Conservation (phyloP, 345 rosid species). For the Rhizophora apiculata region DNA sequence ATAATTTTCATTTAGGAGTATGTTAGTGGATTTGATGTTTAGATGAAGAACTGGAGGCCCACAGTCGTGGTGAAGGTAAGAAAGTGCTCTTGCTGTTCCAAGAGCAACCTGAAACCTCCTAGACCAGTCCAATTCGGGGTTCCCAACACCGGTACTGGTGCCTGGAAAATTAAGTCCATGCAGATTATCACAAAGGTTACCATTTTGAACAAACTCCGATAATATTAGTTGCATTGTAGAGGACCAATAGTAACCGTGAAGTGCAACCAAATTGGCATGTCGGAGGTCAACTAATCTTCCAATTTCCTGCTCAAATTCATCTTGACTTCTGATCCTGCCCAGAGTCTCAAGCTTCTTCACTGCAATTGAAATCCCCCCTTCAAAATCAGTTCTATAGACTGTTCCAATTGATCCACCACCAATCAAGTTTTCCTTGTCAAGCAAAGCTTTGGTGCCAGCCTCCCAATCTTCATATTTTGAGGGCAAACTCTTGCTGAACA, state of each 20-base stretch:
- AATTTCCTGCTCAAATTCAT: slow-evolving; percentile 88
- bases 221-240: slow-evolving; percentile 75
- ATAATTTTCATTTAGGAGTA: slow-evolving; percentile 71
- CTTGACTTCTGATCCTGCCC: slow-evolving; percentile 85
- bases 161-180: slow-evolving; percentile 55
- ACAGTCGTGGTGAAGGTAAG: slow-evolving; percentile 92
- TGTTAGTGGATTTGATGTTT: slow-evolving; percentile 82
- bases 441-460: slow-evolving; percentile 83
- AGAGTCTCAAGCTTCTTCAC: slow-evolving; percentile 89
- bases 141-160: slow-evolving; percentile 64
- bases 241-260: slow-evolving; percentile 94
- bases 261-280: slow-evolving; percentile 71
- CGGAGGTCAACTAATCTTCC: slow-evolving; percentile 69
- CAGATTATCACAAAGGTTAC: slow-evolving; percentile 77
- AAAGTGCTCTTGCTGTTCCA: slow-evolving; percentile 80
- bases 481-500: slow-evolving; percentile 90
- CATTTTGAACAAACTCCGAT: slow-evolving; percentile 65
- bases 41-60: slow-evolving; percentile 88
- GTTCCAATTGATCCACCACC: slow-evolving; percentile 86
- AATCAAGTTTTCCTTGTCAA: slow-evolving; percentile 79
- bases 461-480: slow-evolving; percentile 97
- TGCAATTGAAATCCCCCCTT: slow-evolving; percentile 87
- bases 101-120: slow-evolving; percentile 84
- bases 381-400: slow-evolving; percentile 76
- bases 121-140: slow-evolving; percentile 69